Conservation (phyloP, 371 early-diverging fungal species). For the Mycotypha africana region DNA sequence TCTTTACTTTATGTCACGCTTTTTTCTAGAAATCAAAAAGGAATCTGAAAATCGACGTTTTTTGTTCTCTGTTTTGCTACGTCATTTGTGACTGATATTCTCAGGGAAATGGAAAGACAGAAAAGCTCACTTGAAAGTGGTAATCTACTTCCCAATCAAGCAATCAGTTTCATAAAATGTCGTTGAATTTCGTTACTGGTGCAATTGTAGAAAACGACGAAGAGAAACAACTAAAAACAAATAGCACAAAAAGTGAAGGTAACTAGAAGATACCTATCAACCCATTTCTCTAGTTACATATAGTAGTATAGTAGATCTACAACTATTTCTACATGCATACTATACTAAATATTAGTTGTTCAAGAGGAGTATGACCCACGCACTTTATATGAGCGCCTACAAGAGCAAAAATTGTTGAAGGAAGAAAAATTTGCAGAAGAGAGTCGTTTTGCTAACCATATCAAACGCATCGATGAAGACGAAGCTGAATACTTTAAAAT, state of each 20-base stretch:
- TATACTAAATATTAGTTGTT: conserved; percentile 1
- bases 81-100: neutral
- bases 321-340: neutral
- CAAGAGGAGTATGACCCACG: conserved; percentile 68
- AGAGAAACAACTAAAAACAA: neutral
- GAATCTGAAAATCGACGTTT: no score
- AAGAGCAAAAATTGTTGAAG: conserved; percentile 66
- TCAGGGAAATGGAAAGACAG: no score
- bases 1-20: no score
- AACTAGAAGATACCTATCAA: neutral
- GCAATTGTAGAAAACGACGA: conserved; percentile 15
- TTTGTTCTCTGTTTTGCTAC: no score
- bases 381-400: conserved; percentile 73
- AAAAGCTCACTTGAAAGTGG: no score
- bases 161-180: no score
- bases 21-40: no score
- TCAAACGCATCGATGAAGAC: conserved; percentile 71
- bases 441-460: conserved; percentile 62
- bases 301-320: no score
- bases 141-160: no score
- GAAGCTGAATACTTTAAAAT: conserved; percentile 70
- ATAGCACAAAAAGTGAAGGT: neutral
- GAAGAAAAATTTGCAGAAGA: conserved; percentile 66
- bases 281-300: no score
- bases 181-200: neutral